Evolutionary conservation across 2,329 filamentous ascomycete species (phyloP).

Genomic region (Colletotrichum cuscutae): DNA sequence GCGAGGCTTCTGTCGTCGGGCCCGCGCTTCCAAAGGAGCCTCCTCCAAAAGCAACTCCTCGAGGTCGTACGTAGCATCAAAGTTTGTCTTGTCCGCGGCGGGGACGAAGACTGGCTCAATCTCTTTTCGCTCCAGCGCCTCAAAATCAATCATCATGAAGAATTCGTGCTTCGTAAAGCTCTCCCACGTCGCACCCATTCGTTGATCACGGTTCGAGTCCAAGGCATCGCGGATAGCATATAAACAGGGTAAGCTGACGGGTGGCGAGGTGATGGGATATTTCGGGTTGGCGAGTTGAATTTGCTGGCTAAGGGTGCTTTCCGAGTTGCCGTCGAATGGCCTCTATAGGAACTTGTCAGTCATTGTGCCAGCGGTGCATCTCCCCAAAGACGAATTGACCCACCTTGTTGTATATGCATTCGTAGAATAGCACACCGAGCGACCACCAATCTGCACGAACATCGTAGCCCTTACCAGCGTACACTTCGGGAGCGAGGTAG

Average conservation of each 20-base stretch:
- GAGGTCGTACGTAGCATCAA: slow-evolving; percentile 97
- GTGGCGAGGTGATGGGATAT: slow-evolving; percentile 91
- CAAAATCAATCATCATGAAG: slow-evolving; percentile 88
- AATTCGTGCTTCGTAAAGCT: slow-evolving; percentile 90
- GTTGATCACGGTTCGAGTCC: slow-evolving; percentile 80
- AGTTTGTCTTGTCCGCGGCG: slow-evolving; percentile 98
- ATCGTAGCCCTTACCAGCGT: slow-evolving; percentile 88
- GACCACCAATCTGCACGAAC: slow-evolving; percentile 99
- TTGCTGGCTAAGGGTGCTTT: slow-evolving; percentile 80
- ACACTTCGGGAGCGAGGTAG: slow-evolving; percentile 96
- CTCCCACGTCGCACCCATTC: slow-evolving; percentile 88
- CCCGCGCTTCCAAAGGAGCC: slow-evolving; percentile 91
- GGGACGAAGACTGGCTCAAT: slow-evolving; percentile 92
- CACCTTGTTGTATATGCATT: slow-evolving; percentile 99
- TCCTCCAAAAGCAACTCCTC: slow-evolving; percentile 95
- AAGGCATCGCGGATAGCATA: slow-evolving; percentile 88
- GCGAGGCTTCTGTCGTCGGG: slow-evolving; percentile 91
- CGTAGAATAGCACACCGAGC: slow-evolving; percentile 96
- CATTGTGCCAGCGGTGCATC: slow-evolving; percentile 39
- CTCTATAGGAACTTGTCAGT: slow-evolving; percentile 64
- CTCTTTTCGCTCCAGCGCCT: slow-evolving; percentile 83
- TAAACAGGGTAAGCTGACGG: slow-evolving; percentile 87
- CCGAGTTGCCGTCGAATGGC: slow-evolving; percentile 91
- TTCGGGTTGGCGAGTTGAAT: slow-evolving; percentile 86
- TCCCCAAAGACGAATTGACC: background rate